Base-by-base conservation (phyloP, 225 moss, liverwort and hornwort genomes). In the Physcomitrium patens region DNA sequence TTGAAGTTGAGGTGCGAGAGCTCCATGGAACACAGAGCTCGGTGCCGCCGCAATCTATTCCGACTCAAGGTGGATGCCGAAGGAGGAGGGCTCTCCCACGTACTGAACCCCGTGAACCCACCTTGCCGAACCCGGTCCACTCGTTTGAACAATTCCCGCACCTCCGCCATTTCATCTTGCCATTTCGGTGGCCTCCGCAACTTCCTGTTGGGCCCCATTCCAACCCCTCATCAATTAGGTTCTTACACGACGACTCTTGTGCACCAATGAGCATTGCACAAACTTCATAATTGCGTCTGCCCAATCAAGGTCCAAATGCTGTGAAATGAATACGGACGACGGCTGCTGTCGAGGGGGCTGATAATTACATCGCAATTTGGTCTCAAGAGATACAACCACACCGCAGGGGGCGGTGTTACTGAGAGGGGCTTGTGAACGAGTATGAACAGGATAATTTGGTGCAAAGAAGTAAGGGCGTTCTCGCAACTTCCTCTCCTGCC, bases 101-200 rank as follows among this genome's bases (percentile, higher is more conserved):
- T 80, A 10, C 93, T 95, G 59, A 99, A 99, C 5, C 97, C 95
- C 1, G 81, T 82, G 54, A 90, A 95, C 4, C 81, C 78, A 69
- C 90, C 88, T 26, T 59, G 79, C 47, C 81, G 87, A 37, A 99
- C 82, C 12, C 81, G 43, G 24, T 90, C 91, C 1, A 99, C 90
- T 15, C 85, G 88, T 2, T 86, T 74, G 63, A 94, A 99, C 0
- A 94, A 67, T 62, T 93, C 89, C 3, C 81, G 84, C 10, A 95
- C 93, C 68, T 99, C 97, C 11, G 70, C 82, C 97, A 95, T 99
- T 12, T 99, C 91, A 73, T 93, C 91, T 84, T 95, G 87, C 95
- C 97, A 95, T 28, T 89, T 63, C 3, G 87, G 86, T 2, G 97
- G 95, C 15, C 77, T 81, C 6, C 76, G 81, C 15, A 76, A 1